phyloP scores from a whole-genome alignment of 352 stramenopile species.

The Globisporangium splendens region DNA sequence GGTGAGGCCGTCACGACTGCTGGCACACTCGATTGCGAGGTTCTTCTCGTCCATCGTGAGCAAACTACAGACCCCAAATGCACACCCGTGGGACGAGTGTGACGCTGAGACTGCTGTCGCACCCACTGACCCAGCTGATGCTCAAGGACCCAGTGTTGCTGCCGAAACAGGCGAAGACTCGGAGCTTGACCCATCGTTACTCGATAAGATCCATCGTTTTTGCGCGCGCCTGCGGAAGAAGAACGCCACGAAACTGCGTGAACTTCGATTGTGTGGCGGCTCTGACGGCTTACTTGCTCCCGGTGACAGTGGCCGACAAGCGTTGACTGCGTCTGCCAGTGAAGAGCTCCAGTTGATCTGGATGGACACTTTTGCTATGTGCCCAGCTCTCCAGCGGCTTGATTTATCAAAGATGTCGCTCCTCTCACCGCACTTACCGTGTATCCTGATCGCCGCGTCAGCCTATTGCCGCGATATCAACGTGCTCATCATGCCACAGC shows the following conservation, averaged over 20 bases:
- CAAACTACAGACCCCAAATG: neutral
- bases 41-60: constrained; percentile 10
- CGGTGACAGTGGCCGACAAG: neutral
- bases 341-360: constrained; percentile 1
- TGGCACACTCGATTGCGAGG: constrained; percentile 5
- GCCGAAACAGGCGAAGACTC: neutral
- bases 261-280: constrained; percentile 5
- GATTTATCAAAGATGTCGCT: constrained; percentile 10
- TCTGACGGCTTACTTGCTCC: neutral
- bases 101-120: neutral
- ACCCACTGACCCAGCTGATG: neutral
- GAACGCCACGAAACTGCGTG: constrained; percentile 1
- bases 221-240: neutral
- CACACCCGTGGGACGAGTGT: constrained; percentile 6
- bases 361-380: constrained; percentile 3
- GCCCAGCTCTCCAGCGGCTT: constrained; percentile 10
- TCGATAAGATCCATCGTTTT: constrained; percentile 2
- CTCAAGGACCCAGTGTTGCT: neutral
- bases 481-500: constrained; percentile 14
- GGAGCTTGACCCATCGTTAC: constrained; percentile 1
- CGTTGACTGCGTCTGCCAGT: neutral
- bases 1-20: neutral
- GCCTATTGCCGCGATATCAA: constrained; percentile 7
- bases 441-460: constrained; percentile 5
- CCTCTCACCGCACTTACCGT: constrained; percentile 6